A percentile compares a stretch with the other conserved stretches of the same genome.
Evolutionary conservation across 2,329 filamentous ascomycete genomes (phyloP).

Genomic region (Alternaria sp.): DNA sequence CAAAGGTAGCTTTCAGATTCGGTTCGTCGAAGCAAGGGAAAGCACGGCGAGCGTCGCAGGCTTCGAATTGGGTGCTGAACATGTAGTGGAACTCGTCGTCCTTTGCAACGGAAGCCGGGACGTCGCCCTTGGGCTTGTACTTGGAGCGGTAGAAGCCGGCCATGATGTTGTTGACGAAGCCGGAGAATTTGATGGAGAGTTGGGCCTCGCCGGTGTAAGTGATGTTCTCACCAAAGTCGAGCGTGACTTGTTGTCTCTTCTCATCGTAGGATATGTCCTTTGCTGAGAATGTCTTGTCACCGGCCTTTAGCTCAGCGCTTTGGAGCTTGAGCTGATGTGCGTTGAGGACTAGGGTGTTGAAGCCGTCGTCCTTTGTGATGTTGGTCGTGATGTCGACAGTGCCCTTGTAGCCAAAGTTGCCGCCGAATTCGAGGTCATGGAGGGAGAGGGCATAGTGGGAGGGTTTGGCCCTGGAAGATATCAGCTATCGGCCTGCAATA

Average conservation of each 20-base stretch:
- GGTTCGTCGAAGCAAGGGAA: conserved; percentile 99
- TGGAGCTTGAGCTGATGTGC: conserved; percentile 82
- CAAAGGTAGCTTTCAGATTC: conserved; percentile 94
- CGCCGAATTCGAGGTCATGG: conserved; percentile 76
- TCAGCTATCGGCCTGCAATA: conserved; percentile 21
- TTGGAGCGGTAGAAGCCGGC: conserved; percentile 93
- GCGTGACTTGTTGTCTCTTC: conserved; percentile 81
- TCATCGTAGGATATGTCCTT: conserved; percentile 80
- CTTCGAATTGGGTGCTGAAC: conserved; percentile 97
- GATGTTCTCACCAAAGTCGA: conserved; percentile 78
- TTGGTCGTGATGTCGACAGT: conserved; percentile 81
- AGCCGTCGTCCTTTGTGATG: conserved; percentile 68
- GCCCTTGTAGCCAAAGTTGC: conserved; percentile 84
- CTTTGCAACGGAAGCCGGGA: conserved; percentile 79
- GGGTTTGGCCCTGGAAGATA: conserved; percentile 73
- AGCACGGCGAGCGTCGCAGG: conserved; percentile 90
- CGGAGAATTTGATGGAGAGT: conserved; percentile 78
- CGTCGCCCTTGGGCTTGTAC: conserved; percentile 81
- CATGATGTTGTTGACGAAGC: conserved; percentile 86
- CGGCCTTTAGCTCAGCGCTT: conserved; percentile 68
- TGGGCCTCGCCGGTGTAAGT: conserved; percentile 71
- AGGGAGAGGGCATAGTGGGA: conserved; percentile 86
- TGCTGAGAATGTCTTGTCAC: conserved; percentile 66
- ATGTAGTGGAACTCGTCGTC: conserved; percentile 71
- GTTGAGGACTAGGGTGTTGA: conserved; percentile 84